Evolutionary conservation across 2,329 filamentous ascomycete species (phyloP).

Genomic region (Kalmusia sp.): DNA sequence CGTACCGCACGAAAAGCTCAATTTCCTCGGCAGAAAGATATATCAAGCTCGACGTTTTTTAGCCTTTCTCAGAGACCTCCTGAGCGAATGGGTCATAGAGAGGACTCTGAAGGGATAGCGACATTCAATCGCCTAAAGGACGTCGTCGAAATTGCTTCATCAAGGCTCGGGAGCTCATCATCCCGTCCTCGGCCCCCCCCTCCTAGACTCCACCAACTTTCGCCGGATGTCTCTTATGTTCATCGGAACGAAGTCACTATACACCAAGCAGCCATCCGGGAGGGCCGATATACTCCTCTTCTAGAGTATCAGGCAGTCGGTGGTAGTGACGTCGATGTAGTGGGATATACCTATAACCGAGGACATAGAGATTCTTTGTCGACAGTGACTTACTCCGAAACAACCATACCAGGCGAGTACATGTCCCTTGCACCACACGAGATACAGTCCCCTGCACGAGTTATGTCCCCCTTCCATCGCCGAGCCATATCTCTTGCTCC

Average conservation of each 20-base stretch:
- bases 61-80: neutral
- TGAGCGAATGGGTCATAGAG: neutral
- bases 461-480: neutral
- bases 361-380: neutral
- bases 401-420: neutral
- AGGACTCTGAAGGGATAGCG: neutral
- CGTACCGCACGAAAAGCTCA: neutral
- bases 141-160: neutral
- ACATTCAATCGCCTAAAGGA: neutral
- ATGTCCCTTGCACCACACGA: neutral
- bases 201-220: conserved; percentile 24
- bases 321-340: neutral
- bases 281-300: neutral
- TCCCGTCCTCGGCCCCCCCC: neutral
- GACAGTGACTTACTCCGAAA: neutral
- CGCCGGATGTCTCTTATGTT: conserved; percentile 17
- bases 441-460: neutral
- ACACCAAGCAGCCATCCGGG: conserved; percentile 13
- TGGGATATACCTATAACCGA: neutral
- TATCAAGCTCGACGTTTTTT: neutral
- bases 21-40: neutral
- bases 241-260: conserved; percentile 1
- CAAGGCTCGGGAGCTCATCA: neutral
- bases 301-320: neutral
- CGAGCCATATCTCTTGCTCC: neutral